phyloP scores from a whole-genome alignment of 768 basidiomycete species.

The Infundibulicybe gibba region DNA sequence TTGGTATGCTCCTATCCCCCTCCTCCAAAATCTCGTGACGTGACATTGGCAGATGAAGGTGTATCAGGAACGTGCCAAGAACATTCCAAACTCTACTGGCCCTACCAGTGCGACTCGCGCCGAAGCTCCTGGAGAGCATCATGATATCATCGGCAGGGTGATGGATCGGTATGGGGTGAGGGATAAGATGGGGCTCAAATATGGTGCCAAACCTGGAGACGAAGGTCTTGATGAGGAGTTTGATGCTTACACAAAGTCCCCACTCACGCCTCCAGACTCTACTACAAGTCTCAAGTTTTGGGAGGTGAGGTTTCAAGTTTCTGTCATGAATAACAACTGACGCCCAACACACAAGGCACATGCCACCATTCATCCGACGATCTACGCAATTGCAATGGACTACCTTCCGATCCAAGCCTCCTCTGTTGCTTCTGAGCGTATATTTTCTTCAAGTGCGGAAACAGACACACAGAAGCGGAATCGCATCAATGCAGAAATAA shows the following conservation, averaged over 20 bases:
- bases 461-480: constrained; percentile 11
- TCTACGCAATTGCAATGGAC: constrained; percentile 19
- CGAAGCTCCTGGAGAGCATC: no score
- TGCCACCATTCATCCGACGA: constrained; percentile 9
- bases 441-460: constrained; percentile 18
- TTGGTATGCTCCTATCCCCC: background rate
- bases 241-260: constrained; percentile 1
- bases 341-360: background rate
- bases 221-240: constrained; percentile 1
- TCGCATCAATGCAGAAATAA: constrained; percentile 7
- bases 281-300: constrained; percentile 10
- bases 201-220: constrained; percentile 1
- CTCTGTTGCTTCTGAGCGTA: constrained; percentile 17
- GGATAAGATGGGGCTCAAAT: background rate
- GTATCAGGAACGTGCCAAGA: background rate
- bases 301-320: constrained; percentile 10
- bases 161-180: no score
- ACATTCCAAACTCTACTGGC: background rate
- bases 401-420: constrained; percentile 23
- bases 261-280: background rate
- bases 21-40: constrained; percentile 4
- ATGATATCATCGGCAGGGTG: no score
- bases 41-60: background rate
- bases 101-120: background rate
- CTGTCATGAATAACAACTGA: background rate